Evolutionary conservation across 2,329 filamentous ascomycete species (phyloP), one percentile per base, ranked within the genome.

Genomic region (Teratosphaeria nubilosa): DNA sequence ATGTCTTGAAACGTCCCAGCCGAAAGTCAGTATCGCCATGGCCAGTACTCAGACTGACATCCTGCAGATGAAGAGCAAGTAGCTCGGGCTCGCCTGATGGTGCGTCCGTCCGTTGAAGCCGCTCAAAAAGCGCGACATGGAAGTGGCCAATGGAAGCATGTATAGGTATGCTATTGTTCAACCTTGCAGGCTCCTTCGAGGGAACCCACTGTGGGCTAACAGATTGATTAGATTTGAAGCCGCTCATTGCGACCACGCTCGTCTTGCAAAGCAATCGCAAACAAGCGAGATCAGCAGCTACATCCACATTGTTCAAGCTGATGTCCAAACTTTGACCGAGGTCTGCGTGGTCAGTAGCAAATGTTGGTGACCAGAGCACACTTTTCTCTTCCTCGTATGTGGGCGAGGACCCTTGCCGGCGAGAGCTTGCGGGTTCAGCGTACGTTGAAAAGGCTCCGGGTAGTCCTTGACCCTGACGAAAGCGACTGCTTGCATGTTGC

Each of bases 381-480:
- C 53, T 58, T 14, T 20, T 24, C 2, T 13, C 37, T 27, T 32
- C 52, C 25, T 45, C 37, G 27, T 11, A 30, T 27, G 55, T 22
- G 9, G 57, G 62, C 9, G 59, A 55, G 22, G 56, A 34, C 13
- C 55, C 51, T 22, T 58, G 66, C 53, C 69, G 67, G 11, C 69
- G 63, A n/a, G 66, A 65, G 10, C 71, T 69, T 6, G 72, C 73
- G 30, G 73, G 69, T 50, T 77, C 73, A 1, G 76, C 76, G 62
- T 79, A 78, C 25, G 73, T 70, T 0, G 77, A 79, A 62, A 79
- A 79, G 0, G 76, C 73, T 0, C 77, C 77, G 20, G 77, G 77
- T 67, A 77, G 74, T 22, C 61, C 64, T 53, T 53, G 25, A 11
- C 51, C 41, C n/a, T 11, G 14, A 34, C 24, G 25, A 16, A 20